phyloP scores from a whole-genome alignment of 2,329 filamentous ascomycete species.

The Exophiala calicioides region DNA sequence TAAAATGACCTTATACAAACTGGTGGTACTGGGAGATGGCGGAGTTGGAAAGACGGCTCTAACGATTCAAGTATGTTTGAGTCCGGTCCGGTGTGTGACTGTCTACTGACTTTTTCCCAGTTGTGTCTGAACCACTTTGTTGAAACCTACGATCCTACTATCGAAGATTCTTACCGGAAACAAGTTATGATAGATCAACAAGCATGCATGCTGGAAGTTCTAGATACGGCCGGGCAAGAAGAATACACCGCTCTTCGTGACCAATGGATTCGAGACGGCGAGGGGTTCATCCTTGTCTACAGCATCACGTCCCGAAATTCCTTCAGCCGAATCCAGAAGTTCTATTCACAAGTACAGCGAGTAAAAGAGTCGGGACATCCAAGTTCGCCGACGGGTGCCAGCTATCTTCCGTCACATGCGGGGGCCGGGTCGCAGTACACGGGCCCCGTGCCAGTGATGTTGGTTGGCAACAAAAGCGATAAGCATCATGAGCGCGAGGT shows the following conservation, averaged over 20 bases:
- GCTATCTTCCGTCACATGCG: conserved; percentile 52
- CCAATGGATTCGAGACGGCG: conserved; percentile 97
- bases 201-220: conserved; percentile 94
- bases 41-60: conserved; percentile 92
- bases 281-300: conserved; percentile 97
- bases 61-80: conserved; percentile 68
- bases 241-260: conserved; percentile 96
- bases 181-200: conserved; percentile 85
- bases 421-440: conserved; percentile 46
- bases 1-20: conserved; percentile 93
- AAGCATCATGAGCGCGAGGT: conserved; percentile 94
- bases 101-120: conserved; percentile 46
- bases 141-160: conserved; percentile 76
- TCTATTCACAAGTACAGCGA: conserved; percentile 94
- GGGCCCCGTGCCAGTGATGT: conserved; percentile 82
- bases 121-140: conserved; percentile 98
- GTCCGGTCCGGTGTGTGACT: background rate
- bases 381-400: conserved; percentile 54
- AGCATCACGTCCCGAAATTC: conserved; percentile 97
- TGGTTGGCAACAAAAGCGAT: conserved; percentile 98
- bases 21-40: conserved; percentile 92
- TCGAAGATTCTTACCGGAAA: conserved; percentile 69
- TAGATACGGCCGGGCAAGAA: conserved; percentile 97
- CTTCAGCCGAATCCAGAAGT: conserved; percentile 90
- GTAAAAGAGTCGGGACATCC: conserved; percentile 81